Conservation (phyloP, 1,139 yeast genomes). For the Yamadazyma atlantica region DNA sequence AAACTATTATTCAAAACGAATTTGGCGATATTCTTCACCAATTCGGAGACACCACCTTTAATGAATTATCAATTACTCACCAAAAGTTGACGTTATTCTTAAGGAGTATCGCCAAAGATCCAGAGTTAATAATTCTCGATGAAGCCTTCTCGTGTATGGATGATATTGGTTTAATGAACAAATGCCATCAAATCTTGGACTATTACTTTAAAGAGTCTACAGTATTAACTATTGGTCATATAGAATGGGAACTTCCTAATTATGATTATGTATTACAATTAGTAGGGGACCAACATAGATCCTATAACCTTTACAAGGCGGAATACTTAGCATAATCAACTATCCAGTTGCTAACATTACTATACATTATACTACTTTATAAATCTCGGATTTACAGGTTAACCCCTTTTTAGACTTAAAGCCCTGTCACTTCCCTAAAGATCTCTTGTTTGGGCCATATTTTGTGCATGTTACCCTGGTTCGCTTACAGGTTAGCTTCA, state of each 20-base stretch:
- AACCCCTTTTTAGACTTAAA: neutral
- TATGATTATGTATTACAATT: slow-evolving; percentile 37
- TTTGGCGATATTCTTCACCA: slow-evolving; percentile 23
- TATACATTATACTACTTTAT: too few relatives aligned
- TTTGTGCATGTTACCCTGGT: neutral
- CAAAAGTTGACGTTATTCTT: slow-evolving; percentile 79
- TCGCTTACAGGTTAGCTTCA: too few relatives aligned
- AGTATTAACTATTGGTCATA: slow-evolving; percentile 76
- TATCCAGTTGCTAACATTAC: too few relatives aligned
- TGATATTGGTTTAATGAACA: slow-evolving; percentile 52
- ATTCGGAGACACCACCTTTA: slow-evolving; percentile 41
- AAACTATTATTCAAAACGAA: slow-evolving; percentile 18
- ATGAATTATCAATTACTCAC: slow-evolving; percentile 61
- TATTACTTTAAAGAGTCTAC: slow-evolving; percentile 57
- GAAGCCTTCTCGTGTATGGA: slow-evolving; percentile 95
- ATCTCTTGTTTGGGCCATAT: too few relatives aligned
- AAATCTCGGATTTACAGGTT: neutral
- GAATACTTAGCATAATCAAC: neutral
- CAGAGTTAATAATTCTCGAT: slow-evolving; percentile 76
- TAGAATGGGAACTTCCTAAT: slow-evolving; percentile 46
- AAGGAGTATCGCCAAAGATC: slow-evolving; percentile 74
- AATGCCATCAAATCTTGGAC: slow-evolving; percentile 66
- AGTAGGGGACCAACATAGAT: slow-evolving; percentile 31
- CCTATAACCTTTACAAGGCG: slow-evolving; percentile 20
- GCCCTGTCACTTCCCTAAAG: too few relatives aligned